Base-by-base conservation (phyloP, 305 asterid species). In the Solanum aculeatissimum region DNA sequence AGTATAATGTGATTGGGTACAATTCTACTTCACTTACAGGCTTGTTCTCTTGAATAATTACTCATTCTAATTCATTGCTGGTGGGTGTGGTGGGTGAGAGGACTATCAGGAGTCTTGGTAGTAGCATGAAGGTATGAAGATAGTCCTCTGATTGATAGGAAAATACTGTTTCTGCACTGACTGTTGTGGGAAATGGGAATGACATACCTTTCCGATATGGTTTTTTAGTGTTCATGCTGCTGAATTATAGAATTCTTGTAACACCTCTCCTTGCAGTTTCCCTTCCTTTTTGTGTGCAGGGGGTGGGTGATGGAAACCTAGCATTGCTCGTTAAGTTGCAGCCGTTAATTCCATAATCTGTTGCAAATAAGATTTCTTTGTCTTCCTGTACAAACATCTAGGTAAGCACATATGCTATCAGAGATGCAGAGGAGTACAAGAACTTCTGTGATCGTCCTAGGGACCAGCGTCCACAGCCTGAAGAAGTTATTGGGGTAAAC, bases 361-460 rank as follows among this genome's bases (percentile, higher is more conserved):
- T 49, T 29, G 45, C 71, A 51, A 69, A 29, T 66, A 80, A 58
- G 21, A 23, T 84, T 86, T 66, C 29, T 53, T 69, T 19, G 27
- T 63, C 69, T 80, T 42, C 18, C 70, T 84, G 65, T 80, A 85
- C 82, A 49, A 51, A 75, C 85, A 83, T 57, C 85, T 93, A 97
- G 99, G 85, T 97, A 80, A 90, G 97, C 84, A 92, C 99, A 29
- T 92, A 88, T 80, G 98, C 97, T 62, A 94, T 97, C 90, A 91
- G 98, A 88, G 99, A 97, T 85, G 97, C 98, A 15, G 98, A 95
- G 91, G 99, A 97, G 91, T 97, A 97, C 92, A 94, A 89, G 93
- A 95, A 93, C 91, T 95, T 97, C 23, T 97, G 98, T 86, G 99
- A 97, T 89, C 94, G 99, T 62, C 90, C 96, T 62, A 92, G 87